Base-by-base conservation (phyloP, 176 grass and related monocot species). In the Pharus latifolius region DNA sequence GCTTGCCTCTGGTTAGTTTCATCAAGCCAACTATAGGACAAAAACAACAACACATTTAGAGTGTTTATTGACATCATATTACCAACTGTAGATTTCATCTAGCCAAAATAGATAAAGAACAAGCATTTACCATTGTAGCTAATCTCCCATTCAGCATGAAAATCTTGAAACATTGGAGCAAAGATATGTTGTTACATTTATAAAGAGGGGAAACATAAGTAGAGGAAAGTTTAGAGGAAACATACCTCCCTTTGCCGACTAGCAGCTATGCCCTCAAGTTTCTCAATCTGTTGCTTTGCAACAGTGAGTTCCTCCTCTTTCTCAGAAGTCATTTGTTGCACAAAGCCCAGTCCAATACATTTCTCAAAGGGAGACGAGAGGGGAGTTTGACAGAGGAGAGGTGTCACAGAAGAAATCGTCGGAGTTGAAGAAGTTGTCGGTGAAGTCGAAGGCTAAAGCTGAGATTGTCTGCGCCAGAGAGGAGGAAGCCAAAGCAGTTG, bases 341-440 rank as follows among this genome's bases (percentile, higher is more conserved):
- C 87, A 77, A 98, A 80, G 20, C 94, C 94, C 72, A 98, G 75
- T 11, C 94, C 94, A 40, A 98, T 98, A 49, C 94, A 98, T 79
- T 98, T 98, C n/a, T n/a, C n/a, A 26, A 98, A 98, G 41, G 94
- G 94, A 15, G 94, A 98, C n/a, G n/a, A n/a, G n/a, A n/a, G n/a
- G n/a, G n/a, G n/a, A n/a, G n/a, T n/a, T n/a, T n/a, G n/a, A n/a
- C n/a, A n/a, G n/a, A n/a, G n/a, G n/a, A n/a, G n/a, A n/a, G n/a
- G n/a, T n/a, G n/a, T n/a, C n/a, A n/a, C n/a, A n/a, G n/a, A n/a
- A n/a, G n/a, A n/a, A n/a, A n/a, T n/a, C n/a, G n/a, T n/a, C n/a
- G n/a, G n/a, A n/a, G n/a, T n/a, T n/a, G n/a, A n/a, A n/a, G n/a
- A n/a, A n/a, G n/a, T n/a, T n/a, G n/a, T n/a, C n/a, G n/a, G n/a